These are phyloP conservation scores for Cyclotella atomus DNA, from an alignment of 108 stramenopile species.

Conservation along the genomic window DNA sequence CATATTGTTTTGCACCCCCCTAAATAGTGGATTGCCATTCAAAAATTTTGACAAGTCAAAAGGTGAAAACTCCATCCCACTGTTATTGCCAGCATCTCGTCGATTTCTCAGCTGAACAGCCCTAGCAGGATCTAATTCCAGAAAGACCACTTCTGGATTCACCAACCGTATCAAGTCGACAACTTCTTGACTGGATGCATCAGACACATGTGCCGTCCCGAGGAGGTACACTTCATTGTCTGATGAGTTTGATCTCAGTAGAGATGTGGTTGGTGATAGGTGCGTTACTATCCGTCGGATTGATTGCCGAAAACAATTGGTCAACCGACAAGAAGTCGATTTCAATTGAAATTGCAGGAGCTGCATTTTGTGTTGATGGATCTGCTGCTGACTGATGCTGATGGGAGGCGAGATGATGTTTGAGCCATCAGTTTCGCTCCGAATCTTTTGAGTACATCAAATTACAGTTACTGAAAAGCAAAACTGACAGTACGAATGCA, in stretches of 20 bases:
- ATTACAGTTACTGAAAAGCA: no score
- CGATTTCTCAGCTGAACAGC: conserved; percentile 7
- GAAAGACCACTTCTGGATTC: conserved; percentile 19
- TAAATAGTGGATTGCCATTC: not conserved
- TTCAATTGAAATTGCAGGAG: not conserved
- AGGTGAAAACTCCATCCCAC: not conserved
- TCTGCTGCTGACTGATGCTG: no score
- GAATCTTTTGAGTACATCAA: no score
- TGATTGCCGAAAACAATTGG: not conserved
- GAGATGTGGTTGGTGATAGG: conserved; percentile 23
- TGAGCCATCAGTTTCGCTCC: no score
- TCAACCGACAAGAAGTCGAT: not conserved
- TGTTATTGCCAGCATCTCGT: not conserved
- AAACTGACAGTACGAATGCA: no score
- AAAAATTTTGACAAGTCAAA: not conserved
- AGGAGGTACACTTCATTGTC: conserved; percentile 38
- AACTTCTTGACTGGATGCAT: conserved; percentile 12
- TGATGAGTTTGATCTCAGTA: conserved; percentile 19
- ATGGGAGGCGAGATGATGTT: no score
- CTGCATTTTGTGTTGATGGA: no score
- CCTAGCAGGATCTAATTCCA: conserved; percentile 12
- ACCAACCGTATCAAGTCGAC: conserved; percentile 5
- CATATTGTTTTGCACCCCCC: not conserved
- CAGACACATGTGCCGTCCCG: conserved; percentile 27
- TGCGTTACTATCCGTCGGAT: conserved; percentile 11